Percentiles rank a stretch among this genome's conserved stretches.
Evolutionary conservation across 108 stramenopile species (phyloP).

Genomic region (Cylindrotheca closterium): DNA sequence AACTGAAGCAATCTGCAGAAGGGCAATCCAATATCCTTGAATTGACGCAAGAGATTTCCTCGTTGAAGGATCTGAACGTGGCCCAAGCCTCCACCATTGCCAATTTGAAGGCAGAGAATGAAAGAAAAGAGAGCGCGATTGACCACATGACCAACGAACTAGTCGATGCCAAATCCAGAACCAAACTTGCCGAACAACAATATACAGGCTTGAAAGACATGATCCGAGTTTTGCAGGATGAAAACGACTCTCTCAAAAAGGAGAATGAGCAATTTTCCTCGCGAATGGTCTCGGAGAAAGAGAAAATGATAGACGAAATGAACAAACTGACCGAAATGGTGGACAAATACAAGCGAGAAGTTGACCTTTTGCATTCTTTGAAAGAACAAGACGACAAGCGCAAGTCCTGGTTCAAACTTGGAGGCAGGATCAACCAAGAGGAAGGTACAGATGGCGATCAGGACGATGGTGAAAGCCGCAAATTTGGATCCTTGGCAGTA

Average conservation of each 20-base stretch:
- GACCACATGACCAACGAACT: slow-evolving; percentile 61
- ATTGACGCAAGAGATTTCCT: slow-evolving; percentile 43
- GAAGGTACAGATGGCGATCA: slow-evolving; percentile 9
- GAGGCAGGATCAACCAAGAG: not conserved
- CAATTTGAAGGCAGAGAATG: slow-evolving; percentile 44
- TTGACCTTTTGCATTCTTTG: slow-evolving; percentile 50
- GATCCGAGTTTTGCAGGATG: slow-evolving; percentile 69
- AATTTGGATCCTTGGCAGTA: slow-evolving; percentile 41
- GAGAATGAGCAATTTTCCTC: slow-evolving; percentile 53
- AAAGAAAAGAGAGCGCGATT: slow-evolving; percentile 46
- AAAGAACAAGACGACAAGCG: slow-evolving; percentile 44
- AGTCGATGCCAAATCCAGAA: slow-evolving; percentile 55
- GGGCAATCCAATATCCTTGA: slow-evolving; percentile 39
- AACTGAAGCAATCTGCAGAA: slow-evolving; percentile 43
- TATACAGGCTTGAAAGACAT: slow-evolving; percentile 77
- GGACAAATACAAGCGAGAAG: slow-evolving; percentile 63
- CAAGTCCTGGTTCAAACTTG: slow-evolving; percentile 51
- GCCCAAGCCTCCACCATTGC: slow-evolving; percentile 54
- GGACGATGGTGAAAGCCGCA: slow-evolving; percentile 31
- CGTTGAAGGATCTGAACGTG: slow-evolving; percentile 41
- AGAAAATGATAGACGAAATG: slow-evolving; percentile 63
- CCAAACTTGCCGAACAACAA: slow-evolving; percentile 79
- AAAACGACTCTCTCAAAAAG: slow-evolving; percentile 67
- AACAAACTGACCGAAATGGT: slow-evolving; percentile 74
- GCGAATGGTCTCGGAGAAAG: slow-evolving; percentile 66